Conservation (phyloP, 2,329 filamentous ascomycete species). For the Fusarium piperis region DNA sequence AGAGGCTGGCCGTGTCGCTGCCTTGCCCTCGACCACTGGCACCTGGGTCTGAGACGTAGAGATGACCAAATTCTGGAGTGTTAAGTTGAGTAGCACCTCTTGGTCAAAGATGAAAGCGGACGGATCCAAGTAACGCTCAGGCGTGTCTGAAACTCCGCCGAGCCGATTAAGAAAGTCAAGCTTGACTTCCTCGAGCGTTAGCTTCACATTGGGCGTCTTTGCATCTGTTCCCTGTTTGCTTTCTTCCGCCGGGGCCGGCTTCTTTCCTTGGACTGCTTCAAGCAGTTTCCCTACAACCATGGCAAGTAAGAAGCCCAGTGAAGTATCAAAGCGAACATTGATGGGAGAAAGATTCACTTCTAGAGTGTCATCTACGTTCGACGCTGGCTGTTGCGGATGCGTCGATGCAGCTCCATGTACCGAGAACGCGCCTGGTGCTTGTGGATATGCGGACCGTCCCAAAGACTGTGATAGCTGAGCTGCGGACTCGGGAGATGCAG, state of each 20-base stretch:
- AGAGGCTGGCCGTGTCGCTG: slow-evolving; percentile 42
- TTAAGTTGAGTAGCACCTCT: slow-evolving; percentile 63
- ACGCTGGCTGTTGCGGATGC: background rate
- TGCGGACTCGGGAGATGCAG: slow-evolving; percentile 41
- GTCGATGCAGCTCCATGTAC: slow-evolving; percentile 46
- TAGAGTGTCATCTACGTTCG: slow-evolving; percentile 44
- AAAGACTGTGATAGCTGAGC: slow-evolving; percentile 46
- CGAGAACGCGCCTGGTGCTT: slow-evolving; percentile 71
- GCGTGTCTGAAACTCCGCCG: slow-evolving; percentile 60
- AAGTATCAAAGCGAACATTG: slow-evolving; percentile 64
- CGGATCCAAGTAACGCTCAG: slow-evolving; percentile 56
- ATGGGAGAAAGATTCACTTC: slow-evolving; percentile 64
- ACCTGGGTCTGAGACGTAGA: slow-evolving; percentile 38
- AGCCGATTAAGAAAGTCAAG: slow-evolving; percentile 66
- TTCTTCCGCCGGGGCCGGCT: slow-evolving; percentile 2
- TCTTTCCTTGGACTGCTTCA: slow-evolving; percentile 52
- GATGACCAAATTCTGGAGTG: slow-evolving; percentile 56
- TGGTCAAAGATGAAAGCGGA: slow-evolving; percentile 53
- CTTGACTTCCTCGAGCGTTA: slow-evolving; percentile 60
- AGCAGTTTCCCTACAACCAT: slow-evolving; percentile 62
- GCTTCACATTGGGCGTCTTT: slow-evolving; percentile 51
- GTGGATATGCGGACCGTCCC: slow-evolving; percentile 54
- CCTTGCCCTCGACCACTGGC: slow-evolving; percentile 14
- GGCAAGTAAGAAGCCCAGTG: slow-evolving; percentile 64
- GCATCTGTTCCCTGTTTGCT: slow-evolving; percentile 18